Base-by-base conservation (phyloP, 2,329 filamentous ascomycete genomes). In the Hypoxylon sp. region DNA sequence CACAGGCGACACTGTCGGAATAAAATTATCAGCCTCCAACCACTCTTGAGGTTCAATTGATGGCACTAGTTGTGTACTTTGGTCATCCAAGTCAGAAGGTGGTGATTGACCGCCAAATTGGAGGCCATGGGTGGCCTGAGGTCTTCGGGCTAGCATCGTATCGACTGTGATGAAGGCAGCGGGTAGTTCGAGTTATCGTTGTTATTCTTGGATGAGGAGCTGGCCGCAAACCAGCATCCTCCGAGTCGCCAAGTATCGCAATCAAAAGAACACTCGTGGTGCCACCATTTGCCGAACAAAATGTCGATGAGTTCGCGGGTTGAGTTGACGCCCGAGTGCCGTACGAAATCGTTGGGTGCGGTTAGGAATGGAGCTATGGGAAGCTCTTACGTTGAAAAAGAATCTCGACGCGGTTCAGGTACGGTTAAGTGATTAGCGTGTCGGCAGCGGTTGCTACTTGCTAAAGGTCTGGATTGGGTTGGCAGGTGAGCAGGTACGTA, bases 1-100 rank as follows among this genome's bases (percentile, higher is more conserved):
- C 30, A 67, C 69, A 55, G 57, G 67, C 64, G 49, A 50, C 44
- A 61, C 75, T 78, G 78, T 67, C n/a, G 71, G 73, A 22, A 44
- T n/a, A 36, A 20, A 22, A 52, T 40, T 7, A 42, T 69, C 48
- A 67, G 67, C 56, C 20, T 55, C 49, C 26, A 53, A 32, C 24
- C 32, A 42, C 12, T 60, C 38, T 20, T 44, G 7, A 49, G 30
- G 11, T 57, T 61, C 36, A 57, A 64, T 58, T 55, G 54, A 62
- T 51, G 33, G 58, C 6, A 52, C 40, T 42, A 38, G 46, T 56
- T 53, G 18, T 58, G 48, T 72, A 73, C 72, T 67, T 67, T 67
- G 65, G 20, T 62, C 66, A 48, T 62, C 63, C 26, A 20, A 38
- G 8, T 67, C 70, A 30, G 68, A 60, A 28, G 65, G 61, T 16